Base-by-base conservation (phyloP, 768 basidiomycete genomes). In the Boletus tylopilopsis region DNA sequence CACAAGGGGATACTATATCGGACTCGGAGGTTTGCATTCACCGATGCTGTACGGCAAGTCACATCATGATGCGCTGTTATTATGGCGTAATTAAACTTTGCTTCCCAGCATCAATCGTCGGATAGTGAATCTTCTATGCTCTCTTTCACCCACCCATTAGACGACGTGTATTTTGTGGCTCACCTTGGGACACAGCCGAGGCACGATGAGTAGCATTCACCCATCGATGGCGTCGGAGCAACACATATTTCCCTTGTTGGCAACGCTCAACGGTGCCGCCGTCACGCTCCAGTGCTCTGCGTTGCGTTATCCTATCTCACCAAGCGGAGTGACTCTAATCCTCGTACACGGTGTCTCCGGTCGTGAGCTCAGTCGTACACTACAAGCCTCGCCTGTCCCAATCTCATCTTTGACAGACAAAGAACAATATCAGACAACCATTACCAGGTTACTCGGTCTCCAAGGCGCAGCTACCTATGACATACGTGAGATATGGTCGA, bases 401-500 rank as follows among this genome's bases (percentile, higher is more conserved):
- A 18, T 39, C 12, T 25, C 19, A 4, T 24, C 27, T 2, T 25
- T 18, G 22, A 29, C 34, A 67, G 67, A 62, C 16, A 67, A 68
- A 41, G 66, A 67, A 51, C 47, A 58, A 29, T 70, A 64, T 36
- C 62, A 68, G 18, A 37, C 51, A 4, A 13, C 52, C 29, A 48
- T 68, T 12, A 39, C 45, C 7, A 51, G 53, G 6, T 21, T 68
- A 6, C 56, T 68, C 33, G 34, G 34, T 25, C 48, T 51, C 40
- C 41, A 41, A 11, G 36, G 50, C 18, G 38, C 16, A 7, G 50
- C 55, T 4, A 46, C 54, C 3, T 63, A 57, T 29, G 53, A 46
- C 23, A 59, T 70, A 18, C 56, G 60, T 3, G 68, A 70, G 38
- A 60, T 71, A 47, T 70, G 68, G 68, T 59, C 64, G 3, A 51